Conservation (phyloP, 305 asterid genomes). For the Fraxinus latifolia region DNA sequence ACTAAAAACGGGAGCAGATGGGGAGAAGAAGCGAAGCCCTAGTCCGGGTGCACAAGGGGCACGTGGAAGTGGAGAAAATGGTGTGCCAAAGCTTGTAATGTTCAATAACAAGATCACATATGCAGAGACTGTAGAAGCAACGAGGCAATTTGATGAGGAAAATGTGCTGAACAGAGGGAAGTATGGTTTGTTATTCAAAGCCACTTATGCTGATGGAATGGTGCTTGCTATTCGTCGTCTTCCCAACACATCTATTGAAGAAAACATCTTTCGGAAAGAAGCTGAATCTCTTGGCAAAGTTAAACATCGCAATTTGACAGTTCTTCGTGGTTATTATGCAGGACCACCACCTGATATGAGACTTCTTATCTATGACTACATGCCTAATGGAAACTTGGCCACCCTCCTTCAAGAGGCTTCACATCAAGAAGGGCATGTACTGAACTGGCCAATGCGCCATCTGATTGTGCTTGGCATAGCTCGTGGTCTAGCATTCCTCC, state of each 20-base stretch:
- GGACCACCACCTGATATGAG: conserved; percentile 75
- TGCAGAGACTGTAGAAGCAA: conserved; percentile 74
- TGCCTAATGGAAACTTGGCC: conserved; percentile 85
- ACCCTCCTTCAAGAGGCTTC: conserved; percentile 80
- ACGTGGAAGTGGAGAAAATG: conserved; percentile 76
- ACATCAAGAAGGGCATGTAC: conserved; percentile 81
- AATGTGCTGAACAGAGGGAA: conserved; percentile 69
- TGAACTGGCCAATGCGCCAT: conserved; percentile 92
- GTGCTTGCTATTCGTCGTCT: conserved; percentile 75
- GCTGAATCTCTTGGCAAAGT: conserved; percentile 75
- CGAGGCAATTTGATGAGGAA: conserved; percentile 81
- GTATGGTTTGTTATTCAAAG: conserved; percentile 64
- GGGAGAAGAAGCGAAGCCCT: conserved; percentile 67
- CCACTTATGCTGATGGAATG: conserved; percentile 77
- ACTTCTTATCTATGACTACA: conserved; percentile 66
- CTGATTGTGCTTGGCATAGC: conserved; percentile 76
- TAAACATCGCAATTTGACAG: conserved; percentile 73
- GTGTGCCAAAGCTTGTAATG: conserved; percentile 70
- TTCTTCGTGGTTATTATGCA: conserved; percentile 70
- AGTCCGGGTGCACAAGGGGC: conserved; percentile 64
- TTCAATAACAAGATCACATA: conserved; percentile 76
- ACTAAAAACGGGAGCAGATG: conserved; percentile 43
- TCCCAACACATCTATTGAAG: conserved; percentile 64
- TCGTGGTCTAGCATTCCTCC: conserved; percentile 70
- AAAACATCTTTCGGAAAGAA: conserved; percentile 61